Evolutionary conservation across 768 basidiomycete species (phyloP), one percentile per base, ranked within the genome.

Genomic region (Harrya chromipes): DNA sequence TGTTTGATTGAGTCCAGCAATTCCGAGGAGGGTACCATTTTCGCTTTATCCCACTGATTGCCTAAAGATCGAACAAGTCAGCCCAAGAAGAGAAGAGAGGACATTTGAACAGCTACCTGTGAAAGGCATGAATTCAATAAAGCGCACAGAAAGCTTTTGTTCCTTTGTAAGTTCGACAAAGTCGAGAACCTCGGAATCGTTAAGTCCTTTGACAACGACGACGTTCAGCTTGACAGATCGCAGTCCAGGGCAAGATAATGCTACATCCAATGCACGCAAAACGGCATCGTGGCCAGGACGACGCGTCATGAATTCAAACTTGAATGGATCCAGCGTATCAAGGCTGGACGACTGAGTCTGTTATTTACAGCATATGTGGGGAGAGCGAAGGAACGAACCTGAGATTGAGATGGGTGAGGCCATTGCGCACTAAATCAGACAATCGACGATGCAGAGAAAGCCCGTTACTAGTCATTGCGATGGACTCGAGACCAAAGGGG

Each of bases 71-170:
- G 16, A 50, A 44, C 21, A 13, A 6, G 33, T 11, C 3, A n/a
- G 19, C 19, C 60, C 17, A 55, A 44, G 17, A 49, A 49, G 35
- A 20, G 42, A 38, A 52, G 1, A 4, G 24, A 27, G n/a, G 40
- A 44, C 11, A 37, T 36, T 50, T 4, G 34, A 43, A 38, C 3
- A 60, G 67, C 54, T 55, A 87, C 87, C 92, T 57, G 83, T 86
- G 65, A 95, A 95, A 11, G 92, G 90, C 93, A 95, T 94, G 63
- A 89, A 94, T 67, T 94, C 91, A 50, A 94, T 94, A 66, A 94
- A 92, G 33, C 93, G 81, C 35, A 93, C 81, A 34, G 81, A 87
- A 21, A 92, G 67, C 2, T 71, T 66, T 39, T 73, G 73, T 39
- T 85, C 70, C 57, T 77, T 81, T 5, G 87, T 89, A 69, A 94